Percentiles rank a stretch among this genome's conserved stretches.
Evolutionary conservation across 768 basidiomycete species (phyloP).

Genomic region (Lentinula lateritia): DNA sequence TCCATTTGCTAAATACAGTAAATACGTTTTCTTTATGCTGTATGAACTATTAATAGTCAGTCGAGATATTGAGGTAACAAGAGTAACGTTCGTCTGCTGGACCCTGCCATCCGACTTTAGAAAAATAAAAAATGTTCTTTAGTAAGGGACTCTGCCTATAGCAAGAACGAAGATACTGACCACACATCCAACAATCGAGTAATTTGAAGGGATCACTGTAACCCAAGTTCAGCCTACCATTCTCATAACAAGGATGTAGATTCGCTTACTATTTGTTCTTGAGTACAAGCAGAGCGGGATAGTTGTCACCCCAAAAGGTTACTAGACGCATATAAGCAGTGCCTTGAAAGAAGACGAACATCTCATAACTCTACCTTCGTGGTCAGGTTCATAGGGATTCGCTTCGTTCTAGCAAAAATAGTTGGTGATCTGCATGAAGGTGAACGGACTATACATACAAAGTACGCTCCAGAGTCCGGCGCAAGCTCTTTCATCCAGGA

Average conservation of each 20-base stretch:
- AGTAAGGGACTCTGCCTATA: neutral
- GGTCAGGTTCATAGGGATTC: conserved; percentile 16
- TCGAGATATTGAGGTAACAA: conserved; percentile 6
- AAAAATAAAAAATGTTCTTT: neutral
- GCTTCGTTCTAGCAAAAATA: conserved; percentile 13
- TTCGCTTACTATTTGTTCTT: conserved; percentile 41
- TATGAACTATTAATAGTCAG: neutral
- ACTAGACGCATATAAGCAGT: conserved; percentile 13
- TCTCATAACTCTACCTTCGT: conserved; percentile 8
- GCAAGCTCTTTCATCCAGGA: conserved; percentile 11
- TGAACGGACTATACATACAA: conserved; percentile 6
- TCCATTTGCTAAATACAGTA: too few species aligned
- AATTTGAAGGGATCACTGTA: conserved; percentile 40
- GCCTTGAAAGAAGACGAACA: neutral
- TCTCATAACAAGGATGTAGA: neutral
- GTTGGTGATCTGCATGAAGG: neutral
- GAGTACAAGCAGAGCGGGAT: conserved; percentile 30
- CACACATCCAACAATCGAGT: conserved; percentile 48
- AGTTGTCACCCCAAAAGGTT: conserved; percentile 41
- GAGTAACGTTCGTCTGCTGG: conserved; percentile 2
- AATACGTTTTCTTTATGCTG: too few species aligned
- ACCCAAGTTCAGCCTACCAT: neutral
- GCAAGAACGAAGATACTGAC: conserved; percentile 19
- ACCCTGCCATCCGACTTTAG: conserved; percentile 6
- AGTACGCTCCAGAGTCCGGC: conserved; percentile 16